Conservation (phyloP, 208 protist species). For the Leishmania guyanensis region DNA sequence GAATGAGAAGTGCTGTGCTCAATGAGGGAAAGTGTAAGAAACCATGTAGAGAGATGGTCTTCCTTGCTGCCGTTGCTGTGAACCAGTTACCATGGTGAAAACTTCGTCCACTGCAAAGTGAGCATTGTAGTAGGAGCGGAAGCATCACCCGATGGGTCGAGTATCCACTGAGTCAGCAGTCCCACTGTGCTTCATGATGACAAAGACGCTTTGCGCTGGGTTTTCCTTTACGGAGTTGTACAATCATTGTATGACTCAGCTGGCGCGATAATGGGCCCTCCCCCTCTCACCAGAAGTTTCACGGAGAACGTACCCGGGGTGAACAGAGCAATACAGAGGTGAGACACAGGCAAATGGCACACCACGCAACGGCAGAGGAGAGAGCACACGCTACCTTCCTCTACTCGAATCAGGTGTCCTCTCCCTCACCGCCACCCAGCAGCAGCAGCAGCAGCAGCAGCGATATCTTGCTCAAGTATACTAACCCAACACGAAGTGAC, state of each 20-base stretch:
- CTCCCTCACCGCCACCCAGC: background rate
- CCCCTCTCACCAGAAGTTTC: background rate
- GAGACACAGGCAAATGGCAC: background rate
- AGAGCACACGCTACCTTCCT: background rate
- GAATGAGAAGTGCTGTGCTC: background rate
- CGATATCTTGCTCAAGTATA: slow-evolving; percentile 32
- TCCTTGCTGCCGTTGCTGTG: background rate
- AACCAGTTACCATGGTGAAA: background rate
- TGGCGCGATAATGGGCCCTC: background rate
- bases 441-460: background rate
- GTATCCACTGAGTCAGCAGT: background rate
- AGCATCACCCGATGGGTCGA: background rate
- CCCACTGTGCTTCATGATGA: background rate
- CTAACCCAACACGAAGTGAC: slow-evolving; percentile 32
- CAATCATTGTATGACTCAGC: background rate
- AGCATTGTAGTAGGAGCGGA: background rate
- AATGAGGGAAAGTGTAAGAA: no score
- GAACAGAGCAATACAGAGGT: background rate
- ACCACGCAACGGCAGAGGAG: background rate
- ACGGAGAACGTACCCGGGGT: background rate
- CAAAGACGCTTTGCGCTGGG: background rate
- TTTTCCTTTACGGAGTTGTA: background rate
- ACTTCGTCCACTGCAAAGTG: background rate
- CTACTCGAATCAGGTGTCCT: background rate
- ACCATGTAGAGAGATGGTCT: background rate